Percentiles rank a stretch among this genome's conserved stretches.
These are phyloP conservation scores for Fusarium humuli DNA, from an alignment of 2,329 filamentous ascomycete species.

Conservation along the genomic window DNA sequence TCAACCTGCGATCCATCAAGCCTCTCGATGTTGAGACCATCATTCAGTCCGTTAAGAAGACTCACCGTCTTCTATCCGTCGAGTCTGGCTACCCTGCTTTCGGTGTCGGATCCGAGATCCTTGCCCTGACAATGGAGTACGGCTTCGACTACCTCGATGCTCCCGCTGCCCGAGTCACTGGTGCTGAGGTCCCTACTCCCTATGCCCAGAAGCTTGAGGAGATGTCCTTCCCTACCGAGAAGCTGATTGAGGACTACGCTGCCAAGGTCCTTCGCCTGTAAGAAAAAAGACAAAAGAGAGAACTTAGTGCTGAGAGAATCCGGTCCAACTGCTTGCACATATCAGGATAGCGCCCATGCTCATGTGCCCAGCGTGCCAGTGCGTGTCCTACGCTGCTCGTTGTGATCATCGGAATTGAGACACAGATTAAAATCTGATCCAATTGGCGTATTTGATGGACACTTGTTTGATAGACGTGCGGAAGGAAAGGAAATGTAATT, in stretches of 20 bases:
- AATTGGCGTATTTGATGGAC: slow-evolving; percentile 45
- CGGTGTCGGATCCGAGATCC: slow-evolving; percentile 91
- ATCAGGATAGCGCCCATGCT: slow-evolving; percentile 18
- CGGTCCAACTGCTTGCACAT: slow-evolving; percentile 26
- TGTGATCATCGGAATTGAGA: slow-evolving; percentile 29
- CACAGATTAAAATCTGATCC: slow-evolving; percentile 34
- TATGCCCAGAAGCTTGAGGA: slow-evolving; percentile 94
- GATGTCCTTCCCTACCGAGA: slow-evolving; percentile 93
- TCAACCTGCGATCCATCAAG: slow-evolving; percentile 98
- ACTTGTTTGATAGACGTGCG: slow-evolving; percentile 53
- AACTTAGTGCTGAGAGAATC: slow-evolving; percentile 24
- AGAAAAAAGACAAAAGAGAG: slow-evolving; percentile 49
- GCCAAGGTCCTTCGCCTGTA: slow-evolving; percentile 88
- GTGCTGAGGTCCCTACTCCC: slow-evolving; percentile 96
- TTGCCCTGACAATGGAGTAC: slow-evolving; percentile 96
- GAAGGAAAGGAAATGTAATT: slow-evolving; percentile 55
- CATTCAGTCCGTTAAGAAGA: slow-evolving; percentile 99
- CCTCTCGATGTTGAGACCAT: slow-evolving; percentile 96
- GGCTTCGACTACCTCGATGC: slow-evolving; percentile 97
- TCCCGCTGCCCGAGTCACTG: slow-evolving; percentile 92
- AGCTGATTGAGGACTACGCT: slow-evolving; percentile 86
- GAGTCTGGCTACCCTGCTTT: slow-evolving; percentile 97
- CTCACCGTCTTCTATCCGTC: slow-evolving; percentile 87
- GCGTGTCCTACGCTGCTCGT: slow-evolving; percentile 31
- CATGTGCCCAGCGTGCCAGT: slow-evolving; percentile 25